phyloP scores from a whole-genome alignment of 2,329 filamentous ascomycete genomes.

The Xylaria sp. region DNA sequence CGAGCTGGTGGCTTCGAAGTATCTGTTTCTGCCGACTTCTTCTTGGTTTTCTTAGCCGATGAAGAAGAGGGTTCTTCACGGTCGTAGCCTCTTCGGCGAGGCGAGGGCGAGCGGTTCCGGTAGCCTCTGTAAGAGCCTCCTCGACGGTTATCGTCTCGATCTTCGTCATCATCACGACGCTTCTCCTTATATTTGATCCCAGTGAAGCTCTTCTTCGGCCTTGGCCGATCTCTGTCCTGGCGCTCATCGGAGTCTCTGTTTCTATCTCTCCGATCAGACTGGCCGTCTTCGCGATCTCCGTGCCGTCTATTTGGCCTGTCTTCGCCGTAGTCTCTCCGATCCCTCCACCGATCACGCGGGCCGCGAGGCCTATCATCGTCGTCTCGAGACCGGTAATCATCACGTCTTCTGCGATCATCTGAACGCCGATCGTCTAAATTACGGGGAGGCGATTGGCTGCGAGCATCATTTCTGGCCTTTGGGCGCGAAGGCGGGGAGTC shows the following conservation, averaged over 20 bases:
- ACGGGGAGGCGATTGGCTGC: constrained; percentile 46
- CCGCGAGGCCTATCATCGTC: constrained; percentile 32
- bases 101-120: constrained; percentile 54
- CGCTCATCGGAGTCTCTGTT: constrained; percentile 28
- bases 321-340: constrained; percentile 24
- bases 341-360: constrained; percentile 29
- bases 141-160: constrained; percentile 54
- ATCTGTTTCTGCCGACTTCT: constrained; percentile 44
- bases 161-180: constrained; percentile 58
- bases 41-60: constrained; percentile 45
- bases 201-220: constrained; percentile 52
- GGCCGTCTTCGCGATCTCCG: constrained; percentile 22
- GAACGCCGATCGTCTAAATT: constrained; percentile 29
- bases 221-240: constrained; percentile 39
- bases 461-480: constrained; percentile 40
- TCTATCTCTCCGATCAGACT: constrained; percentile 34
- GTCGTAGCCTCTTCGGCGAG: constrained; percentile 51
- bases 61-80: constrained; percentile 50
- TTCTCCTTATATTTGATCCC: constrained; percentile 71
- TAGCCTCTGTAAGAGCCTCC: constrained; percentile 64
- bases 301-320: constrained; percentile 20
- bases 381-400: constrained; percentile 40
- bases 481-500: constrained; percentile 42
- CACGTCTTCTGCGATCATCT: constrained; percentile 39
- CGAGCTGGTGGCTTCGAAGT: constrained; percentile 51